Percentiles rank a stretch among this genome's conserved stretches.
phyloP scores from a whole-genome alignment of 352 stramenopile genomes.

The Globisporangium emineosum region DNA sequence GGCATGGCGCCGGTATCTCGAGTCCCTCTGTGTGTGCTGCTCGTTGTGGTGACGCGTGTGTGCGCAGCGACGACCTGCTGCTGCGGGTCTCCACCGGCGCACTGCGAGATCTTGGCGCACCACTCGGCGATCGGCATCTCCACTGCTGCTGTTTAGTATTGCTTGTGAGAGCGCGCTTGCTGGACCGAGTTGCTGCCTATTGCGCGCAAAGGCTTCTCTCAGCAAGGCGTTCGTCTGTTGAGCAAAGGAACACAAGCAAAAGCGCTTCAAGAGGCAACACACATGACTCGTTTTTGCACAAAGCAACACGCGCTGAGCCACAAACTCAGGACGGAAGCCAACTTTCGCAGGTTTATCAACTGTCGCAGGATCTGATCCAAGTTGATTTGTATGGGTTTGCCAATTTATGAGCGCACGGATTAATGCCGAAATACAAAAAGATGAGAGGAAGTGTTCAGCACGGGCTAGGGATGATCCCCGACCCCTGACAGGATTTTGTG shows the following conservation, averaged over 20 bases:
- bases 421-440: neutral
- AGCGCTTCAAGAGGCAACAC: conserved; percentile 6
- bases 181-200: neutral
- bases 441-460: conserved; percentile 3
- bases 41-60: neutral
- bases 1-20: no score
- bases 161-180: neutral
- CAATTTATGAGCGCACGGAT: neutral
- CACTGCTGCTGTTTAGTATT: neutral
- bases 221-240: neutral
- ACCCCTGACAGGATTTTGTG: conserved; percentile 4
- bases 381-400: neutral
- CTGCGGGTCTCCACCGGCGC: conserved; percentile 7
- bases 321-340: neutral
- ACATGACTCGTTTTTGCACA: conserved; percentile 5
- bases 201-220: no score
- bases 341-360: neutral
- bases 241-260: no score
- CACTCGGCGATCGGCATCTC: conserved; percentile 15
- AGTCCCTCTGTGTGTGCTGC: neutral
- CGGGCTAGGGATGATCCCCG: neutral
- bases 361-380: neutral
- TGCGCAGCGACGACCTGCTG: conserved; percentile 3
- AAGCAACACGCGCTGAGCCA: conserved; percentile 11
- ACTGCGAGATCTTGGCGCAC: conserved; percentile 19